phyloP scores from a whole-genome alignment of 164 flowering plant genomes.

The Houttuynia cordata region DNA sequence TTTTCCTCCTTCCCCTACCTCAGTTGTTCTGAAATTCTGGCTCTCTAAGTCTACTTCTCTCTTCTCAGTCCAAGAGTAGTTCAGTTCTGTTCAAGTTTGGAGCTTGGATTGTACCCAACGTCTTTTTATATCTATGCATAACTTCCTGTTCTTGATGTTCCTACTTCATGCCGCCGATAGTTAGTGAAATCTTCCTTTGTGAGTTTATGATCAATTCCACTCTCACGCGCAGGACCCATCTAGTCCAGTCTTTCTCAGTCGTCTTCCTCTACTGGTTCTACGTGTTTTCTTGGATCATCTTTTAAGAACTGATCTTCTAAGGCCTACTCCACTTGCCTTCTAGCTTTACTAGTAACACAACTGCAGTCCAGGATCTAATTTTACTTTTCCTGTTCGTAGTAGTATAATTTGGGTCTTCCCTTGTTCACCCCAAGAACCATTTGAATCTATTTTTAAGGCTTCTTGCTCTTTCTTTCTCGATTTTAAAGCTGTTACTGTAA shows the following conservation, averaged over 20 bases:
- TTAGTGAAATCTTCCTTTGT: constrained; percentile 70
- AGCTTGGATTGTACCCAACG: not conserved
- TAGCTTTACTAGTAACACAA: not conserved
- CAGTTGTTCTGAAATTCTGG: not conserved
- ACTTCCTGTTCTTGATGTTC: constrained; percentile 23
- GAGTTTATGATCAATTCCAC: constrained; percentile 45
- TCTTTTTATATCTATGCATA: not conserved
- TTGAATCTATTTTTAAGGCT: not conserved
- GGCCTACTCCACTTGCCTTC: not conserved
- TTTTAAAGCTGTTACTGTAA: not conserved
- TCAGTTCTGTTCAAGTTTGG: not conserved
- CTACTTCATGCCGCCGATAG: constrained; percentile 59
- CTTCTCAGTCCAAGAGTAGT: too few species aligned
- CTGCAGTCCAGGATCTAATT: not conserved
- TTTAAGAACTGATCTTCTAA: not conserved
- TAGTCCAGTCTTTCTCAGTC: constrained; percentile 85
- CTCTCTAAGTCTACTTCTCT: not conserved
- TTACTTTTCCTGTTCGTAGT: too few species aligned
- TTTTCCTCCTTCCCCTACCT: not conserved
- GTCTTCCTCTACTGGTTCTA: constrained; percentile 94
- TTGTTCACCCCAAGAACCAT: too few species aligned
- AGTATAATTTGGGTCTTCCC: too few species aligned
- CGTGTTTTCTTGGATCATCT: constrained; percentile 45
- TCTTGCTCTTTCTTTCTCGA: not conserved
- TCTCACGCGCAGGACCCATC: constrained; percentile 41